These are phyloP conservation scores for Malassezia cuniculi DNA, from an alignment of 1,284 basidiomycete species.

Conservation along the genomic window DNA sequence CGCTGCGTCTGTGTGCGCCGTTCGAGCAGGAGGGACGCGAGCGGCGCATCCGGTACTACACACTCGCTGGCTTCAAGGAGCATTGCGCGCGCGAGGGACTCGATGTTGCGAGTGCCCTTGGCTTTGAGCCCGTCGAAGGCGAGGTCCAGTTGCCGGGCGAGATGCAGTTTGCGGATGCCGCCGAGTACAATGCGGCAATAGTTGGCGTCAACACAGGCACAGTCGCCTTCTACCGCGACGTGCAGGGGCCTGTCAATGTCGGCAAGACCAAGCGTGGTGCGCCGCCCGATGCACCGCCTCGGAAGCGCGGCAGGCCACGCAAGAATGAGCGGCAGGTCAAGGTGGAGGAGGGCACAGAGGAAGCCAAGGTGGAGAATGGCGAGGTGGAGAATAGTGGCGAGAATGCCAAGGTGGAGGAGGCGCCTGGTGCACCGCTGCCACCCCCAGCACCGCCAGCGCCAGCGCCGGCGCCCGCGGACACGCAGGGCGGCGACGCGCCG, in stretches of 20 bases:
- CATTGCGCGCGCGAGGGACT: slow-evolving; percentile 5
- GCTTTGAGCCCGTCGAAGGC: background rate
- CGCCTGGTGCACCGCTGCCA: too few species aligned
- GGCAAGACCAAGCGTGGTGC: slow-evolving; percentile 2
- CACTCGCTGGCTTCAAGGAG: slow-evolving; percentile 3
- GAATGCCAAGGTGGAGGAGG: too few species aligned
- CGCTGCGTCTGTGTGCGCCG: slow-evolving; percentile 9
- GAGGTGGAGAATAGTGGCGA: too few species aligned
- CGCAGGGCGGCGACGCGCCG: too few species aligned
- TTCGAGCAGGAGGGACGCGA: slow-evolving; percentile 16
- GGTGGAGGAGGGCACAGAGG: too few species aligned
- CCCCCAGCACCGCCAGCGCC: too few species aligned
- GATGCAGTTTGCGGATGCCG: slow-evolving; percentile 1
- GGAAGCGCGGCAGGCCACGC: too few species aligned
- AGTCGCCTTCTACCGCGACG: slow-evolving; percentile 11
- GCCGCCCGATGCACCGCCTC: too few species aligned
- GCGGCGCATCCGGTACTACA: slow-evolving; percentile 14
- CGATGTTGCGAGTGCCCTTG: slow-evolving; percentile 7
- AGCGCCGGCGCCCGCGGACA: too few species aligned
- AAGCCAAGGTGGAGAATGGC: too few species aligned
- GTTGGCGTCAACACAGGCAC: background rate
- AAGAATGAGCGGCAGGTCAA: background rate
- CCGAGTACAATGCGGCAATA: background rate
- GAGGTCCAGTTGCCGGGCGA: slow-evolving; percentile 6
- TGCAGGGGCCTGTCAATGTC: slow-evolving; percentile 4